Base-by-base conservation (phyloP, 495 filamentous ascomycete genomes). In the Margaritispora aquatica region DNA sequence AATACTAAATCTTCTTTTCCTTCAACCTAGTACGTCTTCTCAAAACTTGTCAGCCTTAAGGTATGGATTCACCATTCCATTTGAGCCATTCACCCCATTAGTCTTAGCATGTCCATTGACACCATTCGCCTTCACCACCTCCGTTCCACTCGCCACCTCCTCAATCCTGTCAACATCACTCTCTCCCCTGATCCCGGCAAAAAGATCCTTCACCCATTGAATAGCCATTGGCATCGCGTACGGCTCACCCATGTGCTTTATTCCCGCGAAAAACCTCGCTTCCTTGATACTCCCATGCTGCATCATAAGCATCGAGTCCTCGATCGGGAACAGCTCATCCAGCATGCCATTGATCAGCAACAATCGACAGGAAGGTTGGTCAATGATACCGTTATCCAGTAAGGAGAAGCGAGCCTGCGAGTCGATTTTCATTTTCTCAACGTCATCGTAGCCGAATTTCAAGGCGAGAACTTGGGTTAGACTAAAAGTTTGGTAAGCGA, bases 231-330 rank as follows among this genome's bases (percentile, higher is more conserved):
- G 38, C 38, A 44, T 44, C 4, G 38, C 38, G 17, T 44, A 44
- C 17, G 38, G 38, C 38, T 44, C 38, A 17, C 38, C 38, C 38
- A 44, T 44, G 38, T 44, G 38, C 38, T 44, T 44, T 8, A 44
- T 44, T 8, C 38, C 38, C 8, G 38, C 38, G 38, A 44, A 44
- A 17, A 44, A 63, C 51, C 62, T 58, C 26, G 78, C 86, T 69
- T 92, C 88, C 74, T 92, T 93, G 26, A 84, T 83, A 56, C 77
- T 77, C 13, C 88, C 88, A 60, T 90, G 81, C 66, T 88, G 84
- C 58, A 89, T 78, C 17, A 83, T 73, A 63, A 84, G 72, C 68
- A 81, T 83, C 59, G 78, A 90, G 68, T 92, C 88, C 63, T 91
- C 88, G 57, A 92, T 87, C 0, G 88, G 89, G 71, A 89, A 88